These are phyloP conservation scores for Ehretia macrophylla DNA, from an alignment of 257 asterid genomes.

Conservation along the genomic window DNA sequence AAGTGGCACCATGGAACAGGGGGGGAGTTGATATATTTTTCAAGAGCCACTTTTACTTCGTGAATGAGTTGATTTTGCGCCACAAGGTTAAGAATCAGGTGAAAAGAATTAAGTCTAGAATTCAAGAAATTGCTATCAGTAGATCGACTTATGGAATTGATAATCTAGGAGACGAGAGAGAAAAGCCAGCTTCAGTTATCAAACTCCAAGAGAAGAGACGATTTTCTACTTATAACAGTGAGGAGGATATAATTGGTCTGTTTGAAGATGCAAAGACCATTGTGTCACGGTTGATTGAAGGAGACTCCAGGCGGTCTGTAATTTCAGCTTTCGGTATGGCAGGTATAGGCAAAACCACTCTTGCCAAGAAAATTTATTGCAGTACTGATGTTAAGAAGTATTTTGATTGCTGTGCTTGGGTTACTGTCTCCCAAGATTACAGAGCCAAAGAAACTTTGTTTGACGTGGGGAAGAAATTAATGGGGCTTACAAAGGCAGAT, in stretches of 20 bases:
- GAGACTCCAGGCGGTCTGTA: slow-evolving; percentile 12
- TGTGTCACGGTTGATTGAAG: slow-evolving; percentile 1
- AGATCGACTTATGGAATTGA: slow-evolving; percentile 17
- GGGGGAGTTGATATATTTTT: not conserved
- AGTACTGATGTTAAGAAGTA: slow-evolving; percentile 4
- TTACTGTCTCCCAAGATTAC: slow-evolving; percentile 14
- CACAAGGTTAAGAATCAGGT: not conserved
- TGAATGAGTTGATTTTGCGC: slow-evolving; percentile 1
- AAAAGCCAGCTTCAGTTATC: not conserved
- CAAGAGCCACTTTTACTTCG: slow-evolving; percentile 1
- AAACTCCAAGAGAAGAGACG: slow-evolving; percentile 11
- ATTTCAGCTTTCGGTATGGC: slow-evolving; percentile 18
- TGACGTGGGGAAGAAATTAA: slow-evolving; percentile 4
- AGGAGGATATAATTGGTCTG: slow-evolving; percentile 14
- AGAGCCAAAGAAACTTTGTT: slow-evolving; percentile 5
- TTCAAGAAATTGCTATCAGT: slow-evolving; percentile 3
- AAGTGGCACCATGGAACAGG: not conserved
- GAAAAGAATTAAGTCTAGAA: not conserved
- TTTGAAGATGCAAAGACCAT: slow-evolving; percentile 1
- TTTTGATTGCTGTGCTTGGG: slow-evolving; percentile 12
- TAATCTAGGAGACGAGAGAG: slow-evolving; percentile 2
- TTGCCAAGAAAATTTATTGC: slow-evolving; percentile 8
- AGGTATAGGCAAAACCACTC: slow-evolving; percentile 17
- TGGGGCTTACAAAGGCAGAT: slow-evolving; percentile 2
- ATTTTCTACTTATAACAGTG: not conserved